Evolutionary conservation across 2,329 filamentous ascomycete genomes (phyloP), one percentile per base, ranked within the genome.

Genomic region (Nigrospora osmanthi): DNA sequence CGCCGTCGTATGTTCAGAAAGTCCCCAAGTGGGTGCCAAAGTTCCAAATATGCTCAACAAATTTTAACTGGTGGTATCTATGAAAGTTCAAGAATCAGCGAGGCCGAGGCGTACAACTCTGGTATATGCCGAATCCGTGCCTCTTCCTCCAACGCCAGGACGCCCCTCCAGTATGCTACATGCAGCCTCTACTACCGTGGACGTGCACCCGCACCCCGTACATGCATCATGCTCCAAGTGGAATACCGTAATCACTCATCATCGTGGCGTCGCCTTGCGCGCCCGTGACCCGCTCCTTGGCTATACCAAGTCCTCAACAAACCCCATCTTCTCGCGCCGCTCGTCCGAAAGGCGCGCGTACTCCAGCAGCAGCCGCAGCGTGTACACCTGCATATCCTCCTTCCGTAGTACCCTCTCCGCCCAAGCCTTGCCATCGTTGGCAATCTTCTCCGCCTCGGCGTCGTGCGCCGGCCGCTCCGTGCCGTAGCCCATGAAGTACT

Each of bases 351-450:
- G 55, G 15, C 80, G 66, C 6, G 72, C 81, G 49, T 83, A 84
- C 62, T 85, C 81, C 31, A 84, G 64, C 43, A 85, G 61, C 52
- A 89, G 56, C 37, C 85, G 67, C 44, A 83, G 67, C 10, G 81
- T 72, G 58, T 89, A 89, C 10, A 89, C 71, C 55, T 80, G 74
- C 83, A 88, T 87, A 56, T 89, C 85, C 54, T 87, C 83, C 53
- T 72, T 76, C 47, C 86, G 68, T 23, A 89, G 65, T 9, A 85
- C 85, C 56, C 67, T 76, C 49, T 80, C 76, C 0, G 84, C 81
- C 85, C 85, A 89, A 31, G 70, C 68, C 58, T 81, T 79, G 3
- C 85, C 84, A 4, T 74, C 75, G 37, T 68, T 63, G 12, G 85
- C 85, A 54, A 90, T 86, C 58, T 68, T 72, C 60, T 78, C 68